phyloP scores from a whole-genome alignment of 257 asterid species.

The Anisodus acutangulus region DNA sequence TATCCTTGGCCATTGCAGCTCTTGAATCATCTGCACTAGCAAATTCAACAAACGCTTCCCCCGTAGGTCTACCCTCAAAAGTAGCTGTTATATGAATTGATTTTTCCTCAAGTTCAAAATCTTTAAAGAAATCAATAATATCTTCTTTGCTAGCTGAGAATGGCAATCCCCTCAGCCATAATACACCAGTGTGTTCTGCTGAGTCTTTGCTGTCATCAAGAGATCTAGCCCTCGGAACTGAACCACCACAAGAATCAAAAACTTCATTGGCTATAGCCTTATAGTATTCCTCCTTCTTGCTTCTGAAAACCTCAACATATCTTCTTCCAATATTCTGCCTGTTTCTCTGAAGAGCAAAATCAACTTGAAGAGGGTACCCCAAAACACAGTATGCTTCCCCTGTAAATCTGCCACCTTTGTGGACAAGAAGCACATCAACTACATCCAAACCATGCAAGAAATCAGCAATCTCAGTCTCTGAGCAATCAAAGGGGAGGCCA shows the following conservation, averaged over 20 bases:
- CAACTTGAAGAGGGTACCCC: constrained; percentile 88
- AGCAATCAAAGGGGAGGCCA: constrained; percentile 93
- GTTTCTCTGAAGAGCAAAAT: constrained; percentile 86
- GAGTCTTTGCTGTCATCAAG: constrained; percentile 70
- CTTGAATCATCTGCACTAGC: constrained; percentile 78
- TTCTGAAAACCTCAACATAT: constrained; percentile 90
- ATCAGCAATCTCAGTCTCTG: constrained; percentile 79
- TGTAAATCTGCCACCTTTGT: constrained; percentile 72
- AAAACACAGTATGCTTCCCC: constrained; percentile 89
- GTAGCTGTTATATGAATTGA: constrained; percentile 69
- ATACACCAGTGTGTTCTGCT: constrained; percentile 80
- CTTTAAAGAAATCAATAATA: constrained; percentile 73
- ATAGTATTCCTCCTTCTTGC: constrained; percentile 87
- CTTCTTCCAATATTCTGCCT: constrained; percentile 90
- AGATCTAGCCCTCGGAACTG: constrained; percentile 79
- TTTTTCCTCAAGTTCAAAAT: constrained; percentile 70
- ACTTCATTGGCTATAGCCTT: constrained; percentile 87
- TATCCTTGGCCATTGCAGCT: constrained; percentile 92
- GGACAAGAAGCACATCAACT: constrained; percentile 80
- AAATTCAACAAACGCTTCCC: constrained; percentile 96
- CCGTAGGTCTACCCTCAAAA: constrained; percentile 87
- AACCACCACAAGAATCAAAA: constrained; percentile 67
- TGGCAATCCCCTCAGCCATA: constrained; percentile 93
- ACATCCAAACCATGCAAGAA: constrained; percentile 85
- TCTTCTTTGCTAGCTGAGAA: constrained; percentile 77